A percentile compares a stretch with the other conserved stretches of the same genome.
These are phyloP conservation scores for Neltuma alba DNA, from an alignment of 306 rosid genomes.

Conservation along the genomic window DNA sequence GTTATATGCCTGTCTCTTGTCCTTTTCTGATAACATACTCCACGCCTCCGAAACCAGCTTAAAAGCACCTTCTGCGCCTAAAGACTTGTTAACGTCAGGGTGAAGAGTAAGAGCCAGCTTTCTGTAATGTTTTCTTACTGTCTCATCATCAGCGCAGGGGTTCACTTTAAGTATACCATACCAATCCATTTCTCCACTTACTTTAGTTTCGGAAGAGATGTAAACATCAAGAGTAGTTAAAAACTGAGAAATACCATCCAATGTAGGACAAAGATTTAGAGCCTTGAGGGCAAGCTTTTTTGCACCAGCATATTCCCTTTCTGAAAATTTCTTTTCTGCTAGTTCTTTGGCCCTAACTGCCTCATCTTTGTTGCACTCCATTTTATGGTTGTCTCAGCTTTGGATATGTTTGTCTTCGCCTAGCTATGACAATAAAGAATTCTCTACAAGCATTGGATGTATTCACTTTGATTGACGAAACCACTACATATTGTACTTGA, in stretches of 20 bases:
- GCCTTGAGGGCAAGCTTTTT: constrained; percentile 74
- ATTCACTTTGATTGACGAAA: constrained; percentile 20
- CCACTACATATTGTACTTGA: constrained; percentile 33
- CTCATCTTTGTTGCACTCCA: constrained; percentile 86
- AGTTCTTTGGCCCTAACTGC: constrained; percentile 76
- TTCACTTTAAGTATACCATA: constrained; percentile 66
- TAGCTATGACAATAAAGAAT: constrained; percentile 18
- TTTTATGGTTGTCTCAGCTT: constrained; percentile 21
- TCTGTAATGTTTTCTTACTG: constrained; percentile 64
- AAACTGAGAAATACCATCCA: constrained; percentile 74
- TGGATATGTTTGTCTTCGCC: constrained; percentile 23
- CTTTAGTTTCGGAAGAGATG: constrained; percentile 63
- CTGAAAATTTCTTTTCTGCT: constrained; percentile 72
- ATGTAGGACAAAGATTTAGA: constrained; percentile 62
- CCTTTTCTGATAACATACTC: constrained; percentile 71
- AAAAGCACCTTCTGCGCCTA: constrained; percentile 87
- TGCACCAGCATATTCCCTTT: constrained; percentile 60
- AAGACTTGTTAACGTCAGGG: constrained; percentile 81
- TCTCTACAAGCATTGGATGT: constrained; percentile 25
- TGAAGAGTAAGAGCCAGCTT: constrained; percentile 72
- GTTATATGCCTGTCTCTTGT: constrained; percentile 56
- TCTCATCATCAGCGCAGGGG: constrained; percentile 59
- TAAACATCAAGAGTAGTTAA: constrained; percentile 64
- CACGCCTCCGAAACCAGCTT: constrained; percentile 86
- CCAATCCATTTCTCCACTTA: constrained; percentile 80